These are phyloP conservation scores for Coleophoma eucalyptorum DNA, from an alignment of 2,329 filamentous ascomycete species.

Conservation along the genomic window DNA sequence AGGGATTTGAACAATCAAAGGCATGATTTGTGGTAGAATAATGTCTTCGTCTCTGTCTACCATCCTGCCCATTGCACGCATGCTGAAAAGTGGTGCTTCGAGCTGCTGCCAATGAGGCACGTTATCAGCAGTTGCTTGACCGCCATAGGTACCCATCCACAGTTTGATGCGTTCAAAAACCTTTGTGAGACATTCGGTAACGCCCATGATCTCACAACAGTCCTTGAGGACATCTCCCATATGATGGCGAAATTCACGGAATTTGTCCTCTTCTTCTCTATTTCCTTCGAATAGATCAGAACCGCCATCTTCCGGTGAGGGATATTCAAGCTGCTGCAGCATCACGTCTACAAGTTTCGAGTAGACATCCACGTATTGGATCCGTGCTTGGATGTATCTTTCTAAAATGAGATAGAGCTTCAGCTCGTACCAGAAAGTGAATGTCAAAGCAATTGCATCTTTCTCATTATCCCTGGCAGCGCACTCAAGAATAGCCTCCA, in stretches of 20 bases:
- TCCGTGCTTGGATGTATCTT: constrained; percentile 77
- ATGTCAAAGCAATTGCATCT: constrained; percentile 90
- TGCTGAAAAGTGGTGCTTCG: constrained; percentile 90
- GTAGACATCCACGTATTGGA: constrained; percentile 77
- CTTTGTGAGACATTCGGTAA: constrained; percentile 86
- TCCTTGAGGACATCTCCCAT: constrained; percentile 99
- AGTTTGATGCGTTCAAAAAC: constrained; percentile 80
- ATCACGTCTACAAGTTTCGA: constrained; percentile 90
- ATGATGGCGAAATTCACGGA: constrained; percentile 90
- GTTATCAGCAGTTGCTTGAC: constrained; percentile 66
- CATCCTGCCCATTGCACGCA: constrained; percentile 96
- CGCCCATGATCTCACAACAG: constrained; percentile 92
- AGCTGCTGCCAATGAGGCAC: constrained; percentile 96
- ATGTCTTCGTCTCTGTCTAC: constrained; percentile 84
- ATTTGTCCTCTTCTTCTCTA: constrained; percentile 92
- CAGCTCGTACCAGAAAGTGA: constrained; percentile 96
- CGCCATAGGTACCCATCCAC: constrained; percentile 82
- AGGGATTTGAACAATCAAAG: constrained; percentile 88
- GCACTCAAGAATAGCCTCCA: constrained; percentile 90
- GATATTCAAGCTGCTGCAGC: constrained; percentile 86
- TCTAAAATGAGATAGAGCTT: constrained; percentile 95
- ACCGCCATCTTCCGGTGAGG: constrained; percentile 65
- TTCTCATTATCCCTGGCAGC: constrained; percentile 81
- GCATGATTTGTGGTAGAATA: constrained; percentile 88
- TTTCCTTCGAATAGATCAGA: constrained; percentile 92